These are phyloP conservation scores for Rhytidhysteron rufulum DNA, from an alignment of 2,329 filamentous ascomycete species.

Conservation along the genomic window DNA sequence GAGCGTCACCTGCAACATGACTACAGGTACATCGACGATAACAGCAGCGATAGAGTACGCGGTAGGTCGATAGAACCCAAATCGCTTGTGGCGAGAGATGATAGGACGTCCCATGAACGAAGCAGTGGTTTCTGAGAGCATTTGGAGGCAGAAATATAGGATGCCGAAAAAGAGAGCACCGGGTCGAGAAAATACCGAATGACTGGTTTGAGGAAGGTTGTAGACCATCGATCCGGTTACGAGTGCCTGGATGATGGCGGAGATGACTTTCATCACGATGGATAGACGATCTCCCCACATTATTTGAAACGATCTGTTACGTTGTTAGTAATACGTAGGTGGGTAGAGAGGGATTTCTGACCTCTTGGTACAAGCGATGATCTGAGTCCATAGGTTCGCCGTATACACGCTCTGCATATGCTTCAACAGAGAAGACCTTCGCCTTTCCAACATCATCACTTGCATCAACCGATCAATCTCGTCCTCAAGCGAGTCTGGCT, in stretches of 20 bases:
- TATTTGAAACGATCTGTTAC: conserved; percentile 65
- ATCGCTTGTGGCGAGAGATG: conserved; percentile 80
- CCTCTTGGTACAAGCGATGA: too few species aligned
- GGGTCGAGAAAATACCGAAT: conserved; percentile 60
- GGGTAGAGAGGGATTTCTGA: too few species aligned
- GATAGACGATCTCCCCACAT: conserved; percentile 62
- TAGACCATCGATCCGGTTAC: conserved; percentile 67
- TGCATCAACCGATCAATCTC: too few species aligned
- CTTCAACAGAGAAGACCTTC: too few species aligned
- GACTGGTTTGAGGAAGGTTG: conserved; percentile 54
- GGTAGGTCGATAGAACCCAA: conserved; percentile 84
- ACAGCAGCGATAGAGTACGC: conserved; percentile 59
- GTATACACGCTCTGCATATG: too few species aligned
- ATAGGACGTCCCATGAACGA: conserved; percentile 65
- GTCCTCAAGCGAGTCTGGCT: too few species aligned
- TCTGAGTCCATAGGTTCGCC: too few species aligned
- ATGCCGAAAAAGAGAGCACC: conserved; percentile 64
- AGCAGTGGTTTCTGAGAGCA: conserved; percentile 61
- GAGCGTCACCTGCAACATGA: too few species aligned
- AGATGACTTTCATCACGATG: conserved; percentile 59
- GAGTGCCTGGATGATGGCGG: conserved; percentile 57
- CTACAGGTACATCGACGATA: conserved; percentile 53
- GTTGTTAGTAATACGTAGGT: too few species aligned
- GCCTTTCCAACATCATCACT: too few species aligned
- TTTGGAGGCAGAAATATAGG: conserved; percentile 58